Evolutionary conservation across 139 green algal genomes (phyloP).

Genomic region (Auxenochlorella pyrenoidosa): DNA sequence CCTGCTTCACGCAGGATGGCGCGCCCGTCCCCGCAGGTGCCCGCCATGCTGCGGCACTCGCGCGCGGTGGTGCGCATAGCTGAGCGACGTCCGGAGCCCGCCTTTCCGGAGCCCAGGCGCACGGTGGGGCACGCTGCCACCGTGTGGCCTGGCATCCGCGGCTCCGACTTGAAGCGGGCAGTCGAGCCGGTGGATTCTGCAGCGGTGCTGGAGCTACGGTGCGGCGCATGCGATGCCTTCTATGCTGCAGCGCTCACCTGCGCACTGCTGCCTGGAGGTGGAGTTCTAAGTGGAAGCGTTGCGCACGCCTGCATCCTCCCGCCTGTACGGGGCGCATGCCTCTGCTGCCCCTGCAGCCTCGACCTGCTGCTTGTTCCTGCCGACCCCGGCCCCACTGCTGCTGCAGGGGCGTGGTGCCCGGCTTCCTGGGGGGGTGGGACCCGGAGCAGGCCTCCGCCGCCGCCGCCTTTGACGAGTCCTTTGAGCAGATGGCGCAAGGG

Average conservation of each 20-base stretch:
- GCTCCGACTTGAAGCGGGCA: background rate
- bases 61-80: background rate
- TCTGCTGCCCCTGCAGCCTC: background rate
- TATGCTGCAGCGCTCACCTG: too few relatives aligned
- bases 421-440: constrained; percentile 14
- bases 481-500: background rate
- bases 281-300: too few relatives aligned
- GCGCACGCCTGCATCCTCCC: too few relatives aligned
- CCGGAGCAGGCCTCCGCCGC: background rate
- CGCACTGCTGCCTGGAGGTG: background rate
- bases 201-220: constrained; percentile 19
- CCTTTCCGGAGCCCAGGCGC: background rate
- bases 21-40: constrained; percentile 2
- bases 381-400: background rate
- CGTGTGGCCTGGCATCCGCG: constrained; percentile 5
- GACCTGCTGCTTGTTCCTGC: background rate
- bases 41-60: background rate
- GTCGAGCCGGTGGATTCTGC: background rate
- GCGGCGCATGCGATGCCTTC: background rate
- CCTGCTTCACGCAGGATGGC: background rate
- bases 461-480: background rate
- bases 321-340: background rate
- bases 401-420: constrained; percentile 1
- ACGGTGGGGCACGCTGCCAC: constrained; percentile 1
- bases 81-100: background rate